Conservation (phyloP, 164 flowering plant genomes). For the Annona cherimola region DNA sequence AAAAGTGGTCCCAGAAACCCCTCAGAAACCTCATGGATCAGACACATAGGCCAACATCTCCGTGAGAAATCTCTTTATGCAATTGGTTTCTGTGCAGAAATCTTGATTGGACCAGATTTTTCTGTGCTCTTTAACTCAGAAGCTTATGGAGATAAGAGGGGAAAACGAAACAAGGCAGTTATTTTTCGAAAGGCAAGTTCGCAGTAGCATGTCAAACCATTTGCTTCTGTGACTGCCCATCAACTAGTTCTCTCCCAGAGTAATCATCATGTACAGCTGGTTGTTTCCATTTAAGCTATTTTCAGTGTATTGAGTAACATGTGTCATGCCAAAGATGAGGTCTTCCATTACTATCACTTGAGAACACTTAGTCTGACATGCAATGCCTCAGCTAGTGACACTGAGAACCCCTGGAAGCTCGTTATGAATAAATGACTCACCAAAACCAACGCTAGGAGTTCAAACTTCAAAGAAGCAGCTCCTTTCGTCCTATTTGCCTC, state of each 20-base stretch:
- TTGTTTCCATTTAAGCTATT: background rate
- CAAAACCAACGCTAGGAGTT: background rate
- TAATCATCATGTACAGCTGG: background rate
- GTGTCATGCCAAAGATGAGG: background rate
- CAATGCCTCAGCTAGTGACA: no score
- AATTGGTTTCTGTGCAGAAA: constrained; percentile 55
- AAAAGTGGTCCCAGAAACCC: constrained; percentile 12
- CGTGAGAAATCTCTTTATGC: constrained; percentile 60
- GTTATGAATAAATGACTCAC: background rate
- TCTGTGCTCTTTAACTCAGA: constrained; percentile 55
- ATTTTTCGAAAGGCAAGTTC: constrained; percentile 60
- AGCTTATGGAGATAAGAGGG: constrained; percentile 29
- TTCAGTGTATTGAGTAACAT: background rate
- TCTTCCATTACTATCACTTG: background rate
- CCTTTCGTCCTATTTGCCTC: background rate
- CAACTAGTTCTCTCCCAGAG: background rate
- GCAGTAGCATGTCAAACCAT: background rate
- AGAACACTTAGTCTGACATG: no score
- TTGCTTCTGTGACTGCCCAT: background rate
- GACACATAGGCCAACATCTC: constrained; percentile 33
- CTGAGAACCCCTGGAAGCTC: no score
- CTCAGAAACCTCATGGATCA: constrained; percentile 32
- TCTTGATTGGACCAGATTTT: constrained; percentile 50
- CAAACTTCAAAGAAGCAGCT: background rate
- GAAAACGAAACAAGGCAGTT: constrained; percentile 54